Conservation (phyloP, 2,329 filamentous ascomycete genomes). For the Annulohypoxylon truncatum region DNA sequence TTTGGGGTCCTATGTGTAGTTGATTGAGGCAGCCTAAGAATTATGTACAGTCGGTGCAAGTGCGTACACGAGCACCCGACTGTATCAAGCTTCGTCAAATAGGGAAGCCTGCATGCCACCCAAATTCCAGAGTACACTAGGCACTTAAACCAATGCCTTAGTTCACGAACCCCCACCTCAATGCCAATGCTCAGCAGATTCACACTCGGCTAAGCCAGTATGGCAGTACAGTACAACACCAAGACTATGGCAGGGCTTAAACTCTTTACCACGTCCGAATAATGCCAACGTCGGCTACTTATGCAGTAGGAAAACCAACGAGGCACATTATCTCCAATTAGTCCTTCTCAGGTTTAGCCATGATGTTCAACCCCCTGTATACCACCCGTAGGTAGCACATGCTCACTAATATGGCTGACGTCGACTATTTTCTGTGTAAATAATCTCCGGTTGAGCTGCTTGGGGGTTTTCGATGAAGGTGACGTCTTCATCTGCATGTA, state of each 20-base stretch:
- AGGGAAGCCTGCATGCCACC: constrained; percentile 15
- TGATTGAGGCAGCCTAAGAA: constrained; percentile 2
- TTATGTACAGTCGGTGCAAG: constrained; percentile 23
- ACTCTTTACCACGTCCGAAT: neutral
- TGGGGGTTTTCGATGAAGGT: constrained; percentile 59
- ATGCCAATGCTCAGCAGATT: constrained; percentile 15
- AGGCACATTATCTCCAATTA: neutral
- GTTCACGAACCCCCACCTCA: constrained; percentile 5
- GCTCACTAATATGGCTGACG: constrained; percentile 48
- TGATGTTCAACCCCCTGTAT: neutral
- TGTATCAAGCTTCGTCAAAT: constrained; percentile 7
- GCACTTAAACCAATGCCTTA: constrained; percentile 7
- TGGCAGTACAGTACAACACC: neutral
- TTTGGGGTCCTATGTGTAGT: constrained; percentile 1
- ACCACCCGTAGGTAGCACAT: constrained; percentile 2
- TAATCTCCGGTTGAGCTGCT: constrained; percentile 56
- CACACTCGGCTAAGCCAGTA: constrained; percentile 7
- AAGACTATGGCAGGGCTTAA: constrained; percentile 5
- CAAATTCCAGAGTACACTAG: constrained; percentile 21
- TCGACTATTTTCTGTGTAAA: constrained; percentile 57
- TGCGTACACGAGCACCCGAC: constrained; percentile 16
- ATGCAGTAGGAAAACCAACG: neutral
- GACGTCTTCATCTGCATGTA: constrained; percentile 54
- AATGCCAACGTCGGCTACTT: neutral
- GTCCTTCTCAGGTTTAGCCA: neutral